Evolutionary conservation across 2,329 filamentous ascomycete genomes (phyloP).

Genomic region (Monosporascus sp.): DNA sequence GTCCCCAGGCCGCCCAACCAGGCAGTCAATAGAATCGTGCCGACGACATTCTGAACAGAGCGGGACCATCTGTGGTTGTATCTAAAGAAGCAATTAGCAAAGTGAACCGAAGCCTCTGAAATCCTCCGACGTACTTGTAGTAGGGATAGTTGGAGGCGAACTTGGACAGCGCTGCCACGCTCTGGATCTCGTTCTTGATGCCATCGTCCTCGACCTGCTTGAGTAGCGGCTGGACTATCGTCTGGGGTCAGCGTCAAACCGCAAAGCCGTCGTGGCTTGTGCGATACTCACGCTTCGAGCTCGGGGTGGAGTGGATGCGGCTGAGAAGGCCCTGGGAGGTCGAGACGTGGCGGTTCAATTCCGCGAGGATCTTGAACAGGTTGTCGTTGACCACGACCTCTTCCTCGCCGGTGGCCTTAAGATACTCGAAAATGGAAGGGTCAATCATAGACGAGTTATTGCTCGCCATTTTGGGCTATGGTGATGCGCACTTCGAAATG

Average conservation of each 20-base stretch:
- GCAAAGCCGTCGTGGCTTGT: neutral
- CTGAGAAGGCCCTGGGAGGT: conserved; percentile 79
- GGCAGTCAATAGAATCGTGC: conserved; percentile 50
- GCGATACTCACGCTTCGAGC: conserved; percentile 42
- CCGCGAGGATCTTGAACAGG: conserved; percentile 74
- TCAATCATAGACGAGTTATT: conserved; percentile 53
- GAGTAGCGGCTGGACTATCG: conserved; percentile 61
- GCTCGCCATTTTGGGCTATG: conserved; percentile 15
- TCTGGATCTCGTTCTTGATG: conserved; percentile 67
- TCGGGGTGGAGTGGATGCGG: conserved; percentile 81
- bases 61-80: conserved; percentile 84
- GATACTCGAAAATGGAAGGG: conserved; percentile 76
- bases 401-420: conserved; percentile 86
- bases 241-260: conserved; percentile 5
- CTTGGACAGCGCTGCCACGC: conserved; percentile 62
- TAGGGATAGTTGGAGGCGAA: conserved; percentile 85
- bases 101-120: neutral
- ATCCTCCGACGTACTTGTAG: conserved; percentile 65
- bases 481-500: neutral
- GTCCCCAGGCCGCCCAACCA: conserved; percentile 73
- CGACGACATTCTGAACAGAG: conserved; percentile 73
- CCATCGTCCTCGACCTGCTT: conserved; percentile 60
- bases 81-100: conserved; percentile 28
- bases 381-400: conserved; percentile 78
- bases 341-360: conserved; percentile 76